These are phyloP conservation scores for Mycena vulgaris DNA, from an alignment of 768 basidiomycete genomes.

Conservation along the genomic window DNA sequence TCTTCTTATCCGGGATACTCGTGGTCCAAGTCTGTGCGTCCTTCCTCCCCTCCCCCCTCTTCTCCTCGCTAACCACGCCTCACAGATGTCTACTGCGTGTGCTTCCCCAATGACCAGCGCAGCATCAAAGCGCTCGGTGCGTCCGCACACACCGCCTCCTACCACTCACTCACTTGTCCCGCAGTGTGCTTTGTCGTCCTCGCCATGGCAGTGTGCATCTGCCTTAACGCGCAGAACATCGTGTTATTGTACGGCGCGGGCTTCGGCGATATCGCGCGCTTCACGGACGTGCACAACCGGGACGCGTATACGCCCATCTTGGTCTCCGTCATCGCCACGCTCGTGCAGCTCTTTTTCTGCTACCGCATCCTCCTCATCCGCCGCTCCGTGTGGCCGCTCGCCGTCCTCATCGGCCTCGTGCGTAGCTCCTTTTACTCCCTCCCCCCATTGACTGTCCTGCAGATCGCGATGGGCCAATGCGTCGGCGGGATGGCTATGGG, in stretches of 20 bases:
- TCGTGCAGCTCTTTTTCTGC: conserved; percentile 29
- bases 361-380: conserved; percentile 19
- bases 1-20: conserved; percentile 19
- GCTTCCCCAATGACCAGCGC: conserved; percentile 12
- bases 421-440: neutral
- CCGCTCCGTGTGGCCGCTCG: conserved; percentile 15
- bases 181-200: conserved; percentile 25
- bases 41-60: no score
- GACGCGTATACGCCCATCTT: conserved; percentile 14
- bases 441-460: neutral
- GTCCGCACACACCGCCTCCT: neutral
- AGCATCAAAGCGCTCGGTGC: conserved; percentile 7
- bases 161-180: no score
- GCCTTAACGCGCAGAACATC: conserved; percentile 17
- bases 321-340: conserved; percentile 22
- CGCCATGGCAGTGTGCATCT: neutral
- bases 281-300: neutral
- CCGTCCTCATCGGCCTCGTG: conserved; percentile 9
- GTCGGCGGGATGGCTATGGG: conserved; percentile 23
- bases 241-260: conserved; percentile 10
- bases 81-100: conserved; percentile 23
- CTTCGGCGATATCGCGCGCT: conserved; percentile 17
- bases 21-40: conserved; percentile 22
- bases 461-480: conserved; percentile 6
- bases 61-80: no score